Evolutionary conservation across 768 basidiomycete species (phyloP), one percentile per base, ranked within the genome.

Genomic region (Tephrocybe sp.): DNA sequence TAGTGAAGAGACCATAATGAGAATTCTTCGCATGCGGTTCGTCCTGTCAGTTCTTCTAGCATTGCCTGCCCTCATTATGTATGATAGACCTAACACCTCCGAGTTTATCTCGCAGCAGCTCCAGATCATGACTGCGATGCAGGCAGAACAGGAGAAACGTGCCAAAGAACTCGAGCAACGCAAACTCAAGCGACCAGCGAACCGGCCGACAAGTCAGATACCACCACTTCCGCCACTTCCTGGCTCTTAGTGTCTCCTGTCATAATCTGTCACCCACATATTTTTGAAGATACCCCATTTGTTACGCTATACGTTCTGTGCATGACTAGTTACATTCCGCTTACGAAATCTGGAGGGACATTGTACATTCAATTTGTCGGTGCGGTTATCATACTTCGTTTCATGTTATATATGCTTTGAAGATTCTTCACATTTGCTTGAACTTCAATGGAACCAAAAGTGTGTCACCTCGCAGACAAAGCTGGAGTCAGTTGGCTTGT

Each of bases 21-120:
- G 93, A 51, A 95, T 99, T 57, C 74, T 99, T 36, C 82, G 97
- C 26, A 98, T 98, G 96, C 80, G 94, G 95, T 93, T 64, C 68
- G 48, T 46, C 17, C 50, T n/a, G n/a, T 36, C 10, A 25, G 18
- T 8, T 41, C 3, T 30, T 23, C n/a, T 36, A 15, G 11, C 18
- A 10, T 43, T 25, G 25, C 20, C 15, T 8, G 21, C 23, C 10
- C 36, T 34, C 17, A 50, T 15, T n/a, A 58, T 37, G 14, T 15
- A 21, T 28, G 57, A 0, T 65, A 93, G 93, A 61, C 78, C 88
- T 10, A 79, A 83, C 39, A 93, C 91, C 3, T 78, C 81, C 15
- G 93, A 95, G 45, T 96, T 96, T 64, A 89, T 96, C 55, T 76
- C 86, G 2, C 91, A 93, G 62, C 93, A 96, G 57, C 71, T 93